Evolutionary conservation across 75 land plant species (phyloP).

Genomic region (Pinus tabuliformis): DNA sequence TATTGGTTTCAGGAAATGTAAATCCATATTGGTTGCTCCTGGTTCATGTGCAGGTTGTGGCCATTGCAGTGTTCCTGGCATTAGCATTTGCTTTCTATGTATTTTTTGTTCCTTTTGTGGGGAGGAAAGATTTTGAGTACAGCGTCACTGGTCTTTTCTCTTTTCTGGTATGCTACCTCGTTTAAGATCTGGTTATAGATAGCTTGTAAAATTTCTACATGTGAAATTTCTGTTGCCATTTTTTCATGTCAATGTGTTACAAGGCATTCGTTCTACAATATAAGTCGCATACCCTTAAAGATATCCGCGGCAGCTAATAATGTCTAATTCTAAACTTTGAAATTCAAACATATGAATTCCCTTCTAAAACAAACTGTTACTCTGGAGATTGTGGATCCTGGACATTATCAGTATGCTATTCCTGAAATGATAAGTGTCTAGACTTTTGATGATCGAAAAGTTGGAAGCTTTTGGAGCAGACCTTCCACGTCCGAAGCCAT

Average conservation of each 20-base stretch:
- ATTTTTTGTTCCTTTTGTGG: conserved; percentile 92
- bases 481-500: too few relatives aligned
- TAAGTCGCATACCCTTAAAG: background rate
- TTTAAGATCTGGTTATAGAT: background rate
- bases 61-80: conserved; percentile 89
- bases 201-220: too few relatives aligned
- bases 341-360: too few relatives aligned
- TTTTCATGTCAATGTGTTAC: background rate
- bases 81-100: conserved; percentile 95
- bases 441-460: too few relatives aligned
- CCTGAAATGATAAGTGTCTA: too few relatives aligned
- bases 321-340: background rate
- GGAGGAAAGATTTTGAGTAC: conserved; percentile 54
- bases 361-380: too few relatives aligned
- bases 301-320: background rate
- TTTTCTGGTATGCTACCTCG: conserved; percentile 50
- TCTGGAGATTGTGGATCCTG: too few relatives aligned
- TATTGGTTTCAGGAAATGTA: too few relatives aligned
- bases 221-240: background rate
- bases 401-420: too few relatives aligned
- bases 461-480: too few relatives aligned
- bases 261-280: background rate
- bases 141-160: conserved; percentile 65
- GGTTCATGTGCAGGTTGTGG: conserved; percentile 65
- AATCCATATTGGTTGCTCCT: background rate